Conservation (phyloP, 2,329 filamentous ascomycete genomes). For the Alternaria postmessia region DNA sequence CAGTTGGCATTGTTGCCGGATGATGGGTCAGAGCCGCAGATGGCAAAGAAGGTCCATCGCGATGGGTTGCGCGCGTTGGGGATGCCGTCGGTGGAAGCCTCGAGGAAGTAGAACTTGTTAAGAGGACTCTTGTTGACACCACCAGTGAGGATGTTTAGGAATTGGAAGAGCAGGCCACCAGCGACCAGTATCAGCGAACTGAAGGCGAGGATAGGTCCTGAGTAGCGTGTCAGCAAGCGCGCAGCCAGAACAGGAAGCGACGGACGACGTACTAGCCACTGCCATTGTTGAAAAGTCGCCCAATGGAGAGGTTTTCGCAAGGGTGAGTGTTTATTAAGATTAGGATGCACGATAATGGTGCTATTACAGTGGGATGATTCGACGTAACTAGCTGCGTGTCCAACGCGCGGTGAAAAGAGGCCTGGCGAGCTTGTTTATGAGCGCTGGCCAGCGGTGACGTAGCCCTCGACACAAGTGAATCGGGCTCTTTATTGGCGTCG, state of each 20-base stretch:
- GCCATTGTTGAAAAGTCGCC: slow-evolving; percentile 16
- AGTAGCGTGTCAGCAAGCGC: background rate
- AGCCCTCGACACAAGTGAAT: slow-evolving; percentile 10
- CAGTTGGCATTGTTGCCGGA: slow-evolving; percentile 68
- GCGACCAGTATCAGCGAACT: slow-evolving; percentile 69
- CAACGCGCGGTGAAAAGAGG: background rate
- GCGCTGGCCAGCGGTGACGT: slow-evolving; percentile 27
- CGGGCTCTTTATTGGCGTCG: slow-evolving; percentile 7
- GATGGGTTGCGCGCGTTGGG: slow-evolving; percentile 65
- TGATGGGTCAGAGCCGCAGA: slow-evolving; percentile 69
- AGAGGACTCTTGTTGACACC: slow-evolving; percentile 65
- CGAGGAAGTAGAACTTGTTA: slow-evolving; percentile 83
- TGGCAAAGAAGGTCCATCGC: slow-evolving; percentile 91
- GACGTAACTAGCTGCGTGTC: slow-evolving; percentile 13
- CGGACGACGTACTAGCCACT: slow-evolving; percentile 21
- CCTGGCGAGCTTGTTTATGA: slow-evolving; percentile 30
- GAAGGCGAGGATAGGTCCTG: slow-evolving; percentile 65
- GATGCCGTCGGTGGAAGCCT: slow-evolving; percentile 76
- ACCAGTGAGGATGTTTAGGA: slow-evolving; percentile 72
- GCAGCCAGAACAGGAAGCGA: slow-evolving; percentile 16
- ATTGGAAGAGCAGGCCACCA: slow-evolving; percentile 68
- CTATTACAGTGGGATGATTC: slow-evolving; percentile 7
- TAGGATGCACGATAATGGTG: slow-evolving; percentile 15
- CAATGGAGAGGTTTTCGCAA: background rate
- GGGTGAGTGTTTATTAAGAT: slow-evolving; percentile 16